Evolutionary conservation across 2,329 filamentous ascomycete species (phyloP).

Genomic region (Penicillium sp.): DNA sequence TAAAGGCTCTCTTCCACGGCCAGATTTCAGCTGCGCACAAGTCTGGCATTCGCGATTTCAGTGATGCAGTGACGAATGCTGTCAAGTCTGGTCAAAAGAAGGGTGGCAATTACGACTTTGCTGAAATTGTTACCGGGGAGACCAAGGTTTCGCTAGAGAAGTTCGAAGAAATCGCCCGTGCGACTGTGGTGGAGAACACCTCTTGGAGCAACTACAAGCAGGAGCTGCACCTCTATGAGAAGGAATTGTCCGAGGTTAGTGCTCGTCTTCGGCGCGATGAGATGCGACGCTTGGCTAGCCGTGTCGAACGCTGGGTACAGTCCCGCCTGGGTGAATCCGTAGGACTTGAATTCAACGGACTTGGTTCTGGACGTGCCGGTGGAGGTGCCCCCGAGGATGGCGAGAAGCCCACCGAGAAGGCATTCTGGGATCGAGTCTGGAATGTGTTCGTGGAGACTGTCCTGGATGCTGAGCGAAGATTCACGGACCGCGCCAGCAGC

Average conservation of each 20-base stretch:
- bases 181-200: conserved; percentile 76
- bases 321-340: conserved; percentile 85
- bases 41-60: conserved; percentile 80
- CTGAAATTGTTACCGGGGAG: conserved; percentile 84
- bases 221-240: conserved; percentile 78
- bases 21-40: conserved; percentile 90
- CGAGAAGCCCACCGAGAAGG: conserved; percentile 77
- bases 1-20: conserved; percentile 86
- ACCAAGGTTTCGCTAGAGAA: conserved; percentile 74
- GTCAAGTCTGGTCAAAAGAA: conserved; percentile 95
- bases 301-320: conserved; percentile 92
- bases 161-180: conserved; percentile 76
- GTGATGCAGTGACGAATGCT: conserved; percentile 79
- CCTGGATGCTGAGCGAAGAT: conserved; percentile 80
- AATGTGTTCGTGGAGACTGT: conserved; percentile 80
- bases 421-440: conserved; percentile 97
- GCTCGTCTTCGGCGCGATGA: conserved; percentile 86
- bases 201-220: conserved; percentile 86
- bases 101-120: conserved; percentile 89
- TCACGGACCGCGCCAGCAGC: conserved; percentile 85
- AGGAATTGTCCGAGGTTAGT: conserved; percentile 89
- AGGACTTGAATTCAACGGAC: conserved; percentile 92
- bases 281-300: conserved; percentile 87
- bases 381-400: conserved; percentile 78
- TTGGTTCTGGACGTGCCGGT: conserved; percentile 85